These are phyloP conservation scores for Vaccinium darrowii DNA, from an alignment of 148 eudicot species.

Conservation along the genomic window DNA sequence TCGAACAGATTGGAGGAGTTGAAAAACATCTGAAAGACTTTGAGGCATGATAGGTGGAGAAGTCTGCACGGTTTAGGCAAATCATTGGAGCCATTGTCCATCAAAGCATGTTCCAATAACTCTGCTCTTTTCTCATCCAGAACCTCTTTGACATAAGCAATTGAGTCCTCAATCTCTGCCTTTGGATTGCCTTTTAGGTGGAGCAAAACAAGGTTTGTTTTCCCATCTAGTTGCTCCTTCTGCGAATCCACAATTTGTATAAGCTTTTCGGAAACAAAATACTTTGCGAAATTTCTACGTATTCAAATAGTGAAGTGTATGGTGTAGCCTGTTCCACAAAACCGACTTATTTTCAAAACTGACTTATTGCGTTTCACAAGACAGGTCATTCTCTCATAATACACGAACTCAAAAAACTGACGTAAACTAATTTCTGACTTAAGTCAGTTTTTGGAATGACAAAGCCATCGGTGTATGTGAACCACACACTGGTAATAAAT, in stretches of 20 bases:
- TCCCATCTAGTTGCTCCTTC: constrained; percentile 43
- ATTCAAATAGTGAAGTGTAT: background rate
- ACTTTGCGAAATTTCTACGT: too few species aligned
- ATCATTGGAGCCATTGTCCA: constrained; percentile 14
- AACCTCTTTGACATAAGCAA: constrained; percentile 23
- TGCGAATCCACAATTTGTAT: background rate
- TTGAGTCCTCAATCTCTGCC: constrained; percentile 26
- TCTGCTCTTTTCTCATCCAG: constrained; percentile 29
- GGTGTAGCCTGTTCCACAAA: background rate
- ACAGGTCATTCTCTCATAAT: too few species aligned
- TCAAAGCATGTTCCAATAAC: constrained; percentile 31
- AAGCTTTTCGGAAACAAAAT: too few species aligned
- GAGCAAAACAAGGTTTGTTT: constrained; percentile 36
- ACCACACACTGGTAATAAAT: too few species aligned
- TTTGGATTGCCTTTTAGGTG: constrained; percentile 31
- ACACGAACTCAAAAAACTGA: too few species aligned
- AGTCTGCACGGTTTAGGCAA: constrained; percentile 26
- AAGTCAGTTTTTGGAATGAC: too few species aligned
- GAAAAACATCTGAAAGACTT: constrained; percentile 47
- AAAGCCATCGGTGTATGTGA: too few species aligned
- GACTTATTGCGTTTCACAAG: too few species aligned
- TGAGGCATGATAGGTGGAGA: constrained; percentile 33
- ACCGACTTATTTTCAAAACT: too few species aligned
- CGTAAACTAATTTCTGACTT: too few species aligned
- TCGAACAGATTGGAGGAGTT: constrained; percentile 33